Evolutionary conservation across 108 stramenopile species (phyloP).

Genomic region (Halocafeteria seosinensis): DNA sequence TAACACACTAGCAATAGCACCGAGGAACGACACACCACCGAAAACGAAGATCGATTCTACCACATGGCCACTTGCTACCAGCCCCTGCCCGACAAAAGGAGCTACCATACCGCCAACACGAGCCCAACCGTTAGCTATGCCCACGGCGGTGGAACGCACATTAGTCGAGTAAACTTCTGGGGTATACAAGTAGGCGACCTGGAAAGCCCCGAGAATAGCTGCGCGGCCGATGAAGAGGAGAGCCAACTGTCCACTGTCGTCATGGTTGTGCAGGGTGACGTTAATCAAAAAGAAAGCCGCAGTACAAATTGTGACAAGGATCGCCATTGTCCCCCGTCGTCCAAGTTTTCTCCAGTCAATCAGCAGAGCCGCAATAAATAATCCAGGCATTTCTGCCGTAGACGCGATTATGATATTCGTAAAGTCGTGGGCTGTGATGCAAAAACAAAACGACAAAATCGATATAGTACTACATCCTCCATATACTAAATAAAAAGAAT

Average conservation of each 20-base stretch:
- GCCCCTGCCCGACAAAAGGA: conserved; percentile 9
- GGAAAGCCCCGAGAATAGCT: conserved; percentile 1
- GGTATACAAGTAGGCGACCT: conserved; percentile 1
- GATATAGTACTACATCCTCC: too few relatives aligned
- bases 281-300: conserved; percentile 2
- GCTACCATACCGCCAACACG: conserved; percentile 15
- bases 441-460: too few relatives aligned
- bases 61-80: conserved; percentile 5
- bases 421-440: background rate
- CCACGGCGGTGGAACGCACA: conserved; percentile 7
- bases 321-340: background rate
- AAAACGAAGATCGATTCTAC: background rate
- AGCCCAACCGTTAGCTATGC: background rate
- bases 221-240: conserved; percentile 6
- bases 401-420: conserved; percentile 2
- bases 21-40: background rate
- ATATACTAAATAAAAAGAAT: too few relatives aligned
- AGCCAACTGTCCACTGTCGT: background rate
- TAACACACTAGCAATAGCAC: background rate
- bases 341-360: background rate
- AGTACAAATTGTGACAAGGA: background rate
- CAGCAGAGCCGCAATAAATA: background rate
- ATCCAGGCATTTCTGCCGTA: conserved; percentile 4
- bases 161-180: conserved; percentile 12
- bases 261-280: background rate